Percentiles rank a stretch among this genome's conserved stretches.
Conservation (phyloP, 2,329 filamentous ascomycete genomes). For the Fusarium xylarioides region DNA sequence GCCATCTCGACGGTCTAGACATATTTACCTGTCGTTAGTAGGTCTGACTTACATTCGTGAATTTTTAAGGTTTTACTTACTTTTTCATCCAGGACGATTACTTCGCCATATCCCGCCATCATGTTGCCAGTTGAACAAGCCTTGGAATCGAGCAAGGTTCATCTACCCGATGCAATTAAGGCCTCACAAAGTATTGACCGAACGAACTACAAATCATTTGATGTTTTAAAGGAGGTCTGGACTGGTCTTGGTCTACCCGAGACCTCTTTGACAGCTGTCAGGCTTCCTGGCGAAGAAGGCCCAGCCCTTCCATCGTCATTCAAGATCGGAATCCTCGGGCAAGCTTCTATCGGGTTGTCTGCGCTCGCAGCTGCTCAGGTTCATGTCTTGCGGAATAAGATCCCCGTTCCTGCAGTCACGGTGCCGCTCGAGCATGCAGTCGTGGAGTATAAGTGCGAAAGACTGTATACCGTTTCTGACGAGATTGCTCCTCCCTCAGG, state of each 20-base stretch:
- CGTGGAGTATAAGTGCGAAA: conserved; percentile 63
- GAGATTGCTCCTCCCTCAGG: conserved; percentile 46
- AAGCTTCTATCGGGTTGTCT: conserved; percentile 60
- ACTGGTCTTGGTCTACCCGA: conserved; percentile 21
- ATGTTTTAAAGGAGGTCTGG: conserved; percentile 28
- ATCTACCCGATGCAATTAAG: background rate
- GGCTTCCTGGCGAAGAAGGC: conserved; percentile 12
- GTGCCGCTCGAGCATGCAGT: conserved; percentile 57
- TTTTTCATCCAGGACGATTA: accelerated
- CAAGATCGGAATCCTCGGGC: conserved; percentile 62
- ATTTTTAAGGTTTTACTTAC: too few species aligned
- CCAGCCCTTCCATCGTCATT: conserved; percentile 59
- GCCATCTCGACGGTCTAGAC: too few species aligned
- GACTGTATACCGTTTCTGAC: conserved; percentile 56
- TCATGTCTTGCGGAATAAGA: conserved; percentile 46
- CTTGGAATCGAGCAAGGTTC: background rate
- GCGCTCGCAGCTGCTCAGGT: conserved; percentile 60
- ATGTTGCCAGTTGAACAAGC: background rate
- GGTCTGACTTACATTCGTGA: too few species aligned
- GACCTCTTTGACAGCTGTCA: conserved; percentile 6
- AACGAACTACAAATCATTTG: background rate
- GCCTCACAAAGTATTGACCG: background rate
- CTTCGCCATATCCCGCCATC: background rate
- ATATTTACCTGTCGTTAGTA: too few species aligned
- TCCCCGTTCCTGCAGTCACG: conserved; percentile 48